Evolutionary conservation across 2,329 filamentous ascomycete genomes (phyloP), one percentile per base, ranked within the genome.

Genomic region (Onygenales sp.): DNA sequence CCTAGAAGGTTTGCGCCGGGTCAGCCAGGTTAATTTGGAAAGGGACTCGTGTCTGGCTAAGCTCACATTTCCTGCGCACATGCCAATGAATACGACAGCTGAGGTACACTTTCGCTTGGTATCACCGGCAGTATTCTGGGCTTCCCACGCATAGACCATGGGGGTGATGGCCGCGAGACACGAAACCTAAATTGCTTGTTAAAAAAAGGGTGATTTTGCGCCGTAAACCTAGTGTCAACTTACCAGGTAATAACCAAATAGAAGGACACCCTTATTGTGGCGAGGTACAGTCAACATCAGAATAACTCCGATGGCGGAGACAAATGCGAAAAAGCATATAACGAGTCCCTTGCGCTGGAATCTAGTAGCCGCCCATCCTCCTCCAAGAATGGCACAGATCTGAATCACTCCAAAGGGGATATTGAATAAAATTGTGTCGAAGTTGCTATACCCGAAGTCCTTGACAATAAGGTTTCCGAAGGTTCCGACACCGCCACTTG

Each of bases 201-300:
- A 21, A 52, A 8, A 50, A 40, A 14, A 4, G n/a, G 8, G 11
- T 3, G 31, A 27, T 27, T 27, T 3, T 27, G 7, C 2, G 13
- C 2, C n/a, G 8, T 47, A 17, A 7, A 27, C 5, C 36, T 39
- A 3, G 36, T 39, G 9, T 39, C 9, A n/a, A 13, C 55, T 31
- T 52, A 77, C 75, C 11, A 79, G 62, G 55, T 79, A 79, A 56
- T 78, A 79, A 0, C 76, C 75, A 46, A 79, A 72, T 9, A 79
- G 64, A 34, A 79, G 61, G 6, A 74, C 74, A 0, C 74, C 76
- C 55, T 77, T 77, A 27, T 77, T 68, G 1, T 67, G 57, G 2
- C 74, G 67, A 0, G 74, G 72, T 0, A 79, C 69, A 0, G 74
- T 74, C 42, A 79, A 65, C 68, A 79, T 74, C 21, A 80, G 61